Evolutionary conservation across 2,329 filamentous ascomycete genomes (phyloP).

Genomic region (Microascus cirrosus): DNA sequence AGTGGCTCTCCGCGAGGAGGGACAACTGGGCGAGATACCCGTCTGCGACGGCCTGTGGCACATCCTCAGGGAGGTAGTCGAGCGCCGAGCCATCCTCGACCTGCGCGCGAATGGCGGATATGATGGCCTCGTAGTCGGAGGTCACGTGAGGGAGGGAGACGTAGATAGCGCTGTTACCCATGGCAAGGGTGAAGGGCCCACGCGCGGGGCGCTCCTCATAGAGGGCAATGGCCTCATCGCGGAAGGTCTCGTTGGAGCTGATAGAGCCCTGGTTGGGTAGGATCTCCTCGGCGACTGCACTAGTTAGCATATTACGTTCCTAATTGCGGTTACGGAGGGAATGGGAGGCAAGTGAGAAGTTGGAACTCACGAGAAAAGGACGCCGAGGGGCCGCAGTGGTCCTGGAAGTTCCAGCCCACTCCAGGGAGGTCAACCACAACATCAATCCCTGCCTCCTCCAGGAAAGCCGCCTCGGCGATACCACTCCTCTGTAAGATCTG

Average conservation of each 20-base stretch:
- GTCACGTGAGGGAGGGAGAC: conserved; percentile 15
- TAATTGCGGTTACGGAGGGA: background rate
- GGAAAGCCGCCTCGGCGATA: conserved; percentile 26
- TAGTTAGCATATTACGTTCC: background rate
- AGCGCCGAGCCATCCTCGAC: conserved; percentile 11
- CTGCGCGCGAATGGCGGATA: conserved; percentile 13
- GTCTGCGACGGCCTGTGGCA: conserved; percentile 10
- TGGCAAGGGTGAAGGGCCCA: conserved; percentile 23
- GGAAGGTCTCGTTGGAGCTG: conserved; percentile 7
- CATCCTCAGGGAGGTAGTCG: conserved; percentile 9
- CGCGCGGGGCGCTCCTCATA: conserved; percentile 18
- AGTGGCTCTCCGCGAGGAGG: conserved; percentile 14
- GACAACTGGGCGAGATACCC: conserved; percentile 15
- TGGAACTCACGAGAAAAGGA: conserved; percentile 8
- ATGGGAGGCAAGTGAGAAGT: background rate
- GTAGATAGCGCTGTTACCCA: conserved; percentile 18
- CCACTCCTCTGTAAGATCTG: conserved; percentile 39
- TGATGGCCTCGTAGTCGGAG: conserved; percentile 11
- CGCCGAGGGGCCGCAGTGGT: conserved; percentile 29
- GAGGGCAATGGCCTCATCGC: conserved; percentile 13
- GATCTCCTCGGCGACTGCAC: background rate
- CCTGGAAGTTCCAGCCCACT: conserved; percentile 47
- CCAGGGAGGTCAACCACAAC: conserved; percentile 37
- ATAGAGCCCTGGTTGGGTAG: background rate
- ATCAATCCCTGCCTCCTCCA: conserved; percentile 27